A percentile compares a stretch with the other conserved stretches of the same genome.
These are phyloP conservation scores for Coprinopsis strossmayeri DNA, from an alignment of 768 basidiomycete species.

Conservation along the genomic window DNA sequence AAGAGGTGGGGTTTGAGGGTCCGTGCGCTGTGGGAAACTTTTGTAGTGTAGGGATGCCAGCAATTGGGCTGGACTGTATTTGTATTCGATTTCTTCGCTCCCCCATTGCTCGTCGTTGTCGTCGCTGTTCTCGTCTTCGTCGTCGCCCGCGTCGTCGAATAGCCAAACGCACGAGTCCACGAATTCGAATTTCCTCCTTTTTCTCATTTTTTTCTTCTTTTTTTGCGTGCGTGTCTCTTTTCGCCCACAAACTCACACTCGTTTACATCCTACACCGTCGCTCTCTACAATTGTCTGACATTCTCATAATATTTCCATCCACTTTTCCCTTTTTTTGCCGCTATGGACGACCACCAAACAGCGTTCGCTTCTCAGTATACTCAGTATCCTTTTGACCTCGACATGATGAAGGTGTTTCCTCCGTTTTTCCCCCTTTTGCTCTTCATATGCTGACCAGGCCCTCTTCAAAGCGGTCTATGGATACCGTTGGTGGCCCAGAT, in stretches of 20 bases:
- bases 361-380: slow-evolving; percentile 65
- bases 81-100: slow-evolving; percentile 13
- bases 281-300: slow-evolving; percentile 44
- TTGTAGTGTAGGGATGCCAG: slow-evolving; percentile 4
- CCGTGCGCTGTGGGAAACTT: slow-evolving; percentile 20
- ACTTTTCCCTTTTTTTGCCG: slow-evolving; percentile 27
- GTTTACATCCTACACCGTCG: slow-evolving; percentile 40
- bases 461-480: slow-evolving; percentile 84
- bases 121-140: slow-evolving; percentile 25
- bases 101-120: slow-evolving; percentile 18
- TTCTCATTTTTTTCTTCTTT: slow-evolving; percentile 25
- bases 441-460: slow-evolving; percentile 5
- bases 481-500: slow-evolving; percentile 74
- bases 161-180: slow-evolving; percentile 23
- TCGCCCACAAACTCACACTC: slow-evolving; percentile 40
- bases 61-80: slow-evolving; percentile 19
- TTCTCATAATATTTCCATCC: slow-evolving; percentile 37
- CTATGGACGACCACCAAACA: slow-evolving; percentile 73
- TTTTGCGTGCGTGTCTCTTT: slow-evolving; percentile 34
- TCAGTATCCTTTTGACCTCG: slow-evolving; percentile 73
- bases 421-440: slow-evolving; percentile 2
- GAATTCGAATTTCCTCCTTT: slow-evolving; percentile 28
- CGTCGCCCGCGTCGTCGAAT: slow-evolving; percentile 19
- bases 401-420: slow-evolving; percentile 79
- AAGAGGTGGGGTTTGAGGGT: slow-evolving; percentile 5